phyloP scores from a whole-genome alignment of 176 grass and related monocot genomes.

The Zea luxurians region DNA sequence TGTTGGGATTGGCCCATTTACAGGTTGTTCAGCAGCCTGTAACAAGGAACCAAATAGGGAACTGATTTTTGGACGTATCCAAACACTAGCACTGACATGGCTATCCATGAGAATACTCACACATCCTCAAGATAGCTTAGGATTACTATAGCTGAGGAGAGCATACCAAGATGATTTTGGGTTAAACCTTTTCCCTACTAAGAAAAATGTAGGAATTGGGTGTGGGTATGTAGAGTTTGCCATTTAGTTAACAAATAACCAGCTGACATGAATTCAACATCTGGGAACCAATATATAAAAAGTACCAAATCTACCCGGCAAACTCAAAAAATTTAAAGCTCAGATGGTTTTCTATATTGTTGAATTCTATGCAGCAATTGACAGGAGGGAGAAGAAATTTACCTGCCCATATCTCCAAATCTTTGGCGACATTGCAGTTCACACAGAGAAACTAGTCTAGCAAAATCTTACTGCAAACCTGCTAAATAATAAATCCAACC shows the following conservation, averaged over 20 bases:
- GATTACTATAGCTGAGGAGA: neutral
- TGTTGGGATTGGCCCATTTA: neutral
- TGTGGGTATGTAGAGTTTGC: neutral
- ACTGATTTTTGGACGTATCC: neutral
- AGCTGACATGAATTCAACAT: neutral
- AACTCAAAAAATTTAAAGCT: neutral
- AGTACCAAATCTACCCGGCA: neutral
- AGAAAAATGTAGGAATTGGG: neutral
- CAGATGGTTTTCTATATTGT: neutral
- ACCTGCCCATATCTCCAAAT: neutral
- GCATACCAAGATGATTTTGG: neutral
- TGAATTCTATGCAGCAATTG: neutral
- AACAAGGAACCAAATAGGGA: neutral
- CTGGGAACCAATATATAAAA: neutral
- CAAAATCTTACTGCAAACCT: slow-evolving; percentile 5
- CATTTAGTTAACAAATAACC: neutral
- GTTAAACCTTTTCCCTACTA: neutral
- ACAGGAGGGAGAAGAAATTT: neutral
- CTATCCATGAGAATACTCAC: neutral
- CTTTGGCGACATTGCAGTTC: neutral
- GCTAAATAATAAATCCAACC: neutral
- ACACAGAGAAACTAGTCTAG: neutral
- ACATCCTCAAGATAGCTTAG: neutral
- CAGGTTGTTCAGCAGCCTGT: neutral
- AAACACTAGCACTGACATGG: neutral